These are phyloP conservation scores for Backusella mclennaniae DNA, from an alignment of 192 early-diverging fungal species.

Conservation along the genomic window DNA sequence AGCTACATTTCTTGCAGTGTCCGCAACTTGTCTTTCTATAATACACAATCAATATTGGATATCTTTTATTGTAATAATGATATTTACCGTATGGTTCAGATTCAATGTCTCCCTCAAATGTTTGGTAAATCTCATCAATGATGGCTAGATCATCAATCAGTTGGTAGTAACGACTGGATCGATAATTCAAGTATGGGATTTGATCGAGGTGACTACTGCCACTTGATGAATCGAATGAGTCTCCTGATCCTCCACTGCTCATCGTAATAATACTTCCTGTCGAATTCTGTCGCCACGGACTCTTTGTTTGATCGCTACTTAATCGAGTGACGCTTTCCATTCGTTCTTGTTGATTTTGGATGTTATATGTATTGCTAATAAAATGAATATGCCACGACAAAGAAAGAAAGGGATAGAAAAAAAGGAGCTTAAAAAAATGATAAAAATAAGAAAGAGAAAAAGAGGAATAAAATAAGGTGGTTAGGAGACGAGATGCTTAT, in stretches of 20 bases:
- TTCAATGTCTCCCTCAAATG: constrained; percentile 1
- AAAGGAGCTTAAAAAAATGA: background rate
- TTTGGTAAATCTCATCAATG: constrained; percentile 17
- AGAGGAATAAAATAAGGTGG: background rate
- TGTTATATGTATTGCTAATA: background rate
- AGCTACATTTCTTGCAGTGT: constrained; percentile 18
- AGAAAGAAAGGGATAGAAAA: background rate
- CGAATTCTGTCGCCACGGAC: background rate
- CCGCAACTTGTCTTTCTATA: constrained; percentile 16
- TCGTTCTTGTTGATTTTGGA: background rate
- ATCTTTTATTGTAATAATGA: background rate
- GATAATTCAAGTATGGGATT: background rate
- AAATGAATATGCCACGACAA: too few species aligned
- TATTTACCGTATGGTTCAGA: constrained; percentile 10
- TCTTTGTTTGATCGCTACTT: background rate
- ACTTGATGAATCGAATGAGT: background rate
- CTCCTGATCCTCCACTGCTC: background rate
- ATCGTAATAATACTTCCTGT: background rate
- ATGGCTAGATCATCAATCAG: constrained; percentile 14
- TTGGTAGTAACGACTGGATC: background rate
- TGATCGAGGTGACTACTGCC: background rate
- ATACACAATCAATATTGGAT: background rate
- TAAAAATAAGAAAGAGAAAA: background rate
- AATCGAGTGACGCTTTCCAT: background rate
- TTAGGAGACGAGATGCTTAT: background rate